Conservation (phyloP, 768 basidiomycete species). For the Pulveroboletus sp. region DNA sequence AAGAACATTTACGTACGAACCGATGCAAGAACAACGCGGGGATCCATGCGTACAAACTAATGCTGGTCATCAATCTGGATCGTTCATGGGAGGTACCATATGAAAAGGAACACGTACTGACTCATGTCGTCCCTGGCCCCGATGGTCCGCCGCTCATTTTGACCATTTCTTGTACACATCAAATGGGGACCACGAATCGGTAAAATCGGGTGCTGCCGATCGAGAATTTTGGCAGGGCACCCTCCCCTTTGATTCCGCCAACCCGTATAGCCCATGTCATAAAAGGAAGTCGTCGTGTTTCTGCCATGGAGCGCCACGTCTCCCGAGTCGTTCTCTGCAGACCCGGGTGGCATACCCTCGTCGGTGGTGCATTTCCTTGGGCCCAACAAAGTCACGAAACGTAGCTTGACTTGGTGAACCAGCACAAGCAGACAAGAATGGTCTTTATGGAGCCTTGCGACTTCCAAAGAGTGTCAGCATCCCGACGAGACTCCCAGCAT, state of each 20-base stretch:
- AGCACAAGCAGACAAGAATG: background rate
- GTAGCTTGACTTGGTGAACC: background rate
- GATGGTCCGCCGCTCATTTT: background rate
- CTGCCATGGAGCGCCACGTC: too few species aligned
- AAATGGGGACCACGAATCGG: too few species aligned
- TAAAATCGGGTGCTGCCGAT: background rate
- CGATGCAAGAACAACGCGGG: background rate
- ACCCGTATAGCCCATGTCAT: background rate
- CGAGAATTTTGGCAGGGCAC: background rate
- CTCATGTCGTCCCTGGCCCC: background rate
- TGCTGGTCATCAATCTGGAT: background rate
- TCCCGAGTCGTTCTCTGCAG: background rate
- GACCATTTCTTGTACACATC: background rate
- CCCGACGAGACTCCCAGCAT: too few species aligned
- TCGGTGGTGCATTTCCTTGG: background rate
- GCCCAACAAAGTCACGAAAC: background rate
- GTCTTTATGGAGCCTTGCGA: background rate
- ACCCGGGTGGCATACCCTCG: background rate
- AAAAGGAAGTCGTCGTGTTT: background rate
- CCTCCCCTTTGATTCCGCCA: too few species aligned
- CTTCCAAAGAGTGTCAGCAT: too few species aligned
- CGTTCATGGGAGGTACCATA: too few species aligned
- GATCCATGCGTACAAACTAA: background rate
- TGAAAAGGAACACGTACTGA: too few species aligned
- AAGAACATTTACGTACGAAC: background rate